These are phyloP conservation scores for Penicillium salamii DNA, from an alignment of 495 filamentous ascomycete genomes.

Conservation along the genomic window DNA sequence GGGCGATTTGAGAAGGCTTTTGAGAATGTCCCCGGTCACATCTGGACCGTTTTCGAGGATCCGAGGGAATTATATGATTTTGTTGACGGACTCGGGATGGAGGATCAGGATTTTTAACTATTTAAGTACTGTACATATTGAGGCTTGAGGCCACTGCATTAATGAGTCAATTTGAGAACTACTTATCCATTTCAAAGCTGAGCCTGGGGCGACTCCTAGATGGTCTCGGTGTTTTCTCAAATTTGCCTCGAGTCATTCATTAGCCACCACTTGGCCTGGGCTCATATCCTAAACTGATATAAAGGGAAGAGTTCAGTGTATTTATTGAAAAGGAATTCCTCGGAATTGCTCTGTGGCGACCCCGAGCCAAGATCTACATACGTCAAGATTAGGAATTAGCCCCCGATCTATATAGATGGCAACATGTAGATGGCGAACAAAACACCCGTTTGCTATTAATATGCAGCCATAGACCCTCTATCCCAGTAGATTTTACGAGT, in stretches of 20 bases:
- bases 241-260: background rate
- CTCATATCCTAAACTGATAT: background rate
- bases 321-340: background rate
- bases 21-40: constrained; percentile 60
- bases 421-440: background rate
- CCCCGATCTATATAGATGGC: constrained; percentile 6
- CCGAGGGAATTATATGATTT: constrained; percentile 59
- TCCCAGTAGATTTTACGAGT: too few relatives aligned
- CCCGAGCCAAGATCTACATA: constrained; percentile 13
- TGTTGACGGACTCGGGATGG: constrained; percentile 42
- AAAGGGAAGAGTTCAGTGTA: background rate
- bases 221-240: background rate
- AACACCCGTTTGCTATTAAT: background rate
- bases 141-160: too few relatives aligned
- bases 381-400: constrained; percentile 19
- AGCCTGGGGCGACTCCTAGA: too few relatives aligned
- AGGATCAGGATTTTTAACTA: constrained; percentile 19
- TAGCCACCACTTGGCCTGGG: too few relatives aligned
- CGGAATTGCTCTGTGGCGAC: constrained; percentile 8
- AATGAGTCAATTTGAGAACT: background rate
- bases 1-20: constrained; percentile 83
- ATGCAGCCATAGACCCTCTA: background rate
- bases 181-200: too few relatives aligned
- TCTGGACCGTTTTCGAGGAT: constrained; percentile 80
- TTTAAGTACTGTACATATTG: too few relatives aligned